Evolutionary conservation across 495 filamentous ascomycete genomes (phyloP).

Genomic region (Aspergillus bertholletiae): DNA sequence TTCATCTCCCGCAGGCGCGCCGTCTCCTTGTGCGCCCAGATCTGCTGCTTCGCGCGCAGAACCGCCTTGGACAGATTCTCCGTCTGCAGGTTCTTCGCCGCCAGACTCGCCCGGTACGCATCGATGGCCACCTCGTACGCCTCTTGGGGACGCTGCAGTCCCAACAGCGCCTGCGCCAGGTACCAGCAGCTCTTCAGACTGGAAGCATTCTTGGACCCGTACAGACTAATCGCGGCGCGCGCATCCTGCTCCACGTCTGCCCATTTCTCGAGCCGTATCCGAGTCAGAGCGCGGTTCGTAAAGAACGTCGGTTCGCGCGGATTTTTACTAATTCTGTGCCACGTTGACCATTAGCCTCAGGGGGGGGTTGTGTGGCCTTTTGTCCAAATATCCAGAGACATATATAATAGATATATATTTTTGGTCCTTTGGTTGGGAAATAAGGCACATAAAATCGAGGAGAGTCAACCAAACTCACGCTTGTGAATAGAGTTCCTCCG

Average conservation of each 20-base stretch:
- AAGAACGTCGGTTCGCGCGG: constrained; percentile 48
- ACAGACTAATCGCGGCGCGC: constrained; percentile 63
- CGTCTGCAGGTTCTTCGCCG: constrained; percentile 55
- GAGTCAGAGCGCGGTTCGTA: constrained; percentile 88
- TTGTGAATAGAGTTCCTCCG: constrained; percentile 79
- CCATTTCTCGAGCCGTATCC: constrained; percentile 67
- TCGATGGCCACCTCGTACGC: constrained; percentile 66
- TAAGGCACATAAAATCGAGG: background rate
- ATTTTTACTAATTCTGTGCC: constrained; percentile 46
- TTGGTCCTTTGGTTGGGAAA: background rate
- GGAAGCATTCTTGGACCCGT: constrained; percentile 43
- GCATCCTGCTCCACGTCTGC: constrained; percentile 81
- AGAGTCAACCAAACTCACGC: constrained; percentile 59
- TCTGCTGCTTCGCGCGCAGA: constrained; percentile 72
- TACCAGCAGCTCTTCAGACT: constrained; percentile 79
- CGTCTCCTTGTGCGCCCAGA: constrained; percentile 47
- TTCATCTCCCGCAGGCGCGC: constrained; percentile 44
- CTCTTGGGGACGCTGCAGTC: constrained; percentile 67
- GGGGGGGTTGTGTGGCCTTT: background rate
- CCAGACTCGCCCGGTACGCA: constrained; percentile 71
- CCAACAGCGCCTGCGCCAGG: constrained; percentile 78
- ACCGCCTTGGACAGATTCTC: constrained; percentile 64
- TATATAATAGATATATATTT: background rate
- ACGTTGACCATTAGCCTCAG: constrained; percentile 11
- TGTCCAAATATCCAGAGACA: too few relatives aligned